Evolutionary conservation across 2,329 filamentous ascomycete genomes (phyloP).

Genomic region (Colletotrichum graminicola): DNA sequence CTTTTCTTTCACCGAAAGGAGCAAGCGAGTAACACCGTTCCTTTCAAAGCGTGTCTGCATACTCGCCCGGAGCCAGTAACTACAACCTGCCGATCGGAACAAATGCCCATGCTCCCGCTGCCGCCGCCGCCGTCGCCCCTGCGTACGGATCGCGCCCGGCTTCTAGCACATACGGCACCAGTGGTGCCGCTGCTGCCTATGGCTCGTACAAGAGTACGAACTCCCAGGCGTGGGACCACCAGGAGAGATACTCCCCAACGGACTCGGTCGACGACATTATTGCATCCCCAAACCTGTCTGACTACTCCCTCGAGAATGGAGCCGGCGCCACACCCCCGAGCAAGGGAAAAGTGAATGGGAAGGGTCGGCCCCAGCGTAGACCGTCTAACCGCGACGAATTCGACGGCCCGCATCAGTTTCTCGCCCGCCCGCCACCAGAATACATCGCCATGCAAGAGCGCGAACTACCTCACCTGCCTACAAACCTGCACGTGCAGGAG

Average conservation of each 20-base stretch:
- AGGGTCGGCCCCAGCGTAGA: constrained; percentile 71
- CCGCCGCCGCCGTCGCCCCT: constrained; percentile 54
- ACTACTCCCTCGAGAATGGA: constrained; percentile 69
- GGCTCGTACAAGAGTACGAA: constrained; percentile 57
- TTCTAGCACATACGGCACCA: constrained; percentile 54
- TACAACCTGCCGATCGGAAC: constrained; percentile 51
- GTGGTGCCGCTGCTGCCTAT: constrained; percentile 46
- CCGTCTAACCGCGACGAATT: constrained; percentile 90
- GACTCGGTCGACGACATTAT: constrained; percentile 71
- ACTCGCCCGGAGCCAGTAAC: constrained; percentile 50
- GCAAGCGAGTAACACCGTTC: constrained; percentile 50
- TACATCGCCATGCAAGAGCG: constrained; percentile 82
- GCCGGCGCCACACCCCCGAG: constrained; percentile 55
- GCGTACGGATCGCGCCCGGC: constrained; percentile 58
- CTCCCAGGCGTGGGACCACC: constrained; percentile 61
- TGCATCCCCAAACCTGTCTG: constrained; percentile 70
- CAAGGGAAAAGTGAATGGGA: constrained; percentile 61
- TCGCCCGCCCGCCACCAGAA: constrained; percentile 78
- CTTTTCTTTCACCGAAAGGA: constrained; percentile 30
- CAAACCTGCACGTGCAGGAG: constrained; percentile 84
- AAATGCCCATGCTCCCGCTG: constrained; percentile 54
- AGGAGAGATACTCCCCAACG: constrained; percentile 66
- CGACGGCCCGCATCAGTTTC: constrained; percentile 86
- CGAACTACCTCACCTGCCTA: constrained; percentile 84
- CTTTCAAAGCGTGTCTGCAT: constrained; percentile 58